phyloP scores from a whole-genome alignment of 371 early-diverging fungal genomes.

The Batkoa obscura region DNA sequence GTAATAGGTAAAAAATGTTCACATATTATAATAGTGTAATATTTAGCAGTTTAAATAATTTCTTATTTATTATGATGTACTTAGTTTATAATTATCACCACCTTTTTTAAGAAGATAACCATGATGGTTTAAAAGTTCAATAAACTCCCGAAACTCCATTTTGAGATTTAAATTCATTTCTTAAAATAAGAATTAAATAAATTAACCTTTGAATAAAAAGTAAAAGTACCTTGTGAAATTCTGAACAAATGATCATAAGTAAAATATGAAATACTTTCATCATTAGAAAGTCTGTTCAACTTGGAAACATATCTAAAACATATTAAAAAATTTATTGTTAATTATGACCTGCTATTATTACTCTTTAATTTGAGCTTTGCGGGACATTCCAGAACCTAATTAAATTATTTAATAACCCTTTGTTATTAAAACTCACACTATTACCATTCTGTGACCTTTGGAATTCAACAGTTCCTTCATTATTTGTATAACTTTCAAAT shows the following conservation, averaged over 20 bases:
- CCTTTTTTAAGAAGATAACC: constrained; percentile 33
- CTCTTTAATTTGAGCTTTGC: constrained; percentile 4
- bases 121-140: constrained; percentile 46
- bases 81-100: constrained; percentile 23
- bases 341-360: too few species aligned
- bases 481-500: constrained; percentile 10
- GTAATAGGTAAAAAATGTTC: too few species aligned
- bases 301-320: constrained; percentile 26
- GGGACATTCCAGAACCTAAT: constrained; percentile 1
- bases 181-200: too few species aligned
- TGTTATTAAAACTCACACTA: not conserved
- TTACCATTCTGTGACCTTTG: constrained; percentile 14
- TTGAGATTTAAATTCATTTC: constrained; percentile 21
- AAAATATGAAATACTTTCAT: constrained; percentile 29
- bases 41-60: too few species aligned
- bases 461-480: constrained; percentile 6
- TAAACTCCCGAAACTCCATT: constrained; percentile 25
- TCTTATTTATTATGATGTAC: too few species aligned
- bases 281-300: constrained; percentile 25
- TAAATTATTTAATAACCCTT: too few species aligned
- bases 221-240: constrained; percentile 15
- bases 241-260: constrained; percentile 26
- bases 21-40: too few species aligned
- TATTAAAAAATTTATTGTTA: not conserved
- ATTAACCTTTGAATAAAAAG: not conserved